Base-by-base conservation (phyloP, 306 rosid species). In the Albizia julibrissin region DNA sequence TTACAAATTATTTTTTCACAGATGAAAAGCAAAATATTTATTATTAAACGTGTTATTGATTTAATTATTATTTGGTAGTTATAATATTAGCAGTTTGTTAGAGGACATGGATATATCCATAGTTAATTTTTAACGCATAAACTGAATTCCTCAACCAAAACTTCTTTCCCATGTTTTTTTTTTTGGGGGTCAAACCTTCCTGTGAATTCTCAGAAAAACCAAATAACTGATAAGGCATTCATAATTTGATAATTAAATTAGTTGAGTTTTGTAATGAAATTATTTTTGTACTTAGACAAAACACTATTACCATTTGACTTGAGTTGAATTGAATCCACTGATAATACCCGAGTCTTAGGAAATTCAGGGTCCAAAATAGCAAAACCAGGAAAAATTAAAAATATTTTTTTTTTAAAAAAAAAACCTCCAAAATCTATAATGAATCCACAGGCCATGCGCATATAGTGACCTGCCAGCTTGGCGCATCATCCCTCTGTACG, bases 391-490 rank as follows among this genome's bases (percentile, higher is more conserved):
- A n/a, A n/a, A n/a, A n/a, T n/a, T n/a, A 29, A 29, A 29, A 29
- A 1, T 29, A 29, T 0, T 29, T 29, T 29, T 29, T 29, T 29
- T 29, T 29, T 43, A 39, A 40, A n/a, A 42, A 10, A 26, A 37
- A 29, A 49, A 19, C 9, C 0, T 21, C 33, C 54, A 44, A 31
- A 66, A 66, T 24, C 16, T 9, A 37, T 52, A n/a, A 81, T 75
- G 81, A 43, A 77, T 77, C 59, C 86, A 70, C 83, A 13, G 26
- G 62, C 68, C 85, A 79, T 76, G 85, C 81, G 86, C 84, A 72
- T 78, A 61, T 61, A 42, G 18, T 81, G 87, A 76, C 81, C 10
- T 72, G 88, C 85, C 91, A 88, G 89, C 91, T 72, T 73, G 62
- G 59, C 69, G 8, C 68, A 50, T 77, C 70, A 58, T 78, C 78